Evolutionary conservation across 1,139 yeast species (phyloP).

Genomic region (Lodderomyces oxycetoniae): DNA sequence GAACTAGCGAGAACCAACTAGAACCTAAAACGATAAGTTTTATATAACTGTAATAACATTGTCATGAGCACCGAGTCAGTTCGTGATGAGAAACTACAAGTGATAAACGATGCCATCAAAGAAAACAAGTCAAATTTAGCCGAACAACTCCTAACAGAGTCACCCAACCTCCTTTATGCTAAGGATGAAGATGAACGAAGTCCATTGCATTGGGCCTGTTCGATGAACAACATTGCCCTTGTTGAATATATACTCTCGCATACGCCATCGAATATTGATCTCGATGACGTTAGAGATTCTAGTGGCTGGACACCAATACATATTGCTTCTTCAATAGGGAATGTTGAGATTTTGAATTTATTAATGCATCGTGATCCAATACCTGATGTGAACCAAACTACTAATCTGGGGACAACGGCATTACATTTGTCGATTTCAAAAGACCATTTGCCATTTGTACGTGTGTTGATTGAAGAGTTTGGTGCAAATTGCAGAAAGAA

Average conservation of each 20-base stretch:
- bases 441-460: constrained; percentile 50
- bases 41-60: too few relatives aligned
- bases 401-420: constrained; percentile 68
- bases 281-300: constrained; percentile 65
- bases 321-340: constrained; percentile 74
- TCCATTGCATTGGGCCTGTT: constrained; percentile 87
- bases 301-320: constrained; percentile 90
- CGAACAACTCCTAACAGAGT: constrained; percentile 40
- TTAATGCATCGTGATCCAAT: constrained; percentile 26
- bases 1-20: too few relatives aligned
- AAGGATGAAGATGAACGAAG: constrained; percentile 75
- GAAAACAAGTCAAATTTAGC: constrained; percentile 50
- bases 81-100: constrained; percentile 16
- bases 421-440: constrained; percentile 76
- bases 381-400: constrained; percentile 44
- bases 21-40: too few relatives aligned
- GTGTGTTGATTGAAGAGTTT: constrained; percentile 43
- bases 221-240: constrained; percentile 53
- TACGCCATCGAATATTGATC: constrained; percentile 30
- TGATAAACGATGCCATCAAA: constrained; percentile 56
- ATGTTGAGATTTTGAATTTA: constrained; percentile 44
- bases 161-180: constrained; percentile 41
- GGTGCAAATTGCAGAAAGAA: constrained; percentile 61
- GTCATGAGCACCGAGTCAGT: constrained; percentile 3
- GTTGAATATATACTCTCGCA: constrained; percentile 48